These are phyloP conservation scores for Fraxinus platypoda DNA, from an alignment of 305 asterid species.

Conservation along the genomic window DNA sequence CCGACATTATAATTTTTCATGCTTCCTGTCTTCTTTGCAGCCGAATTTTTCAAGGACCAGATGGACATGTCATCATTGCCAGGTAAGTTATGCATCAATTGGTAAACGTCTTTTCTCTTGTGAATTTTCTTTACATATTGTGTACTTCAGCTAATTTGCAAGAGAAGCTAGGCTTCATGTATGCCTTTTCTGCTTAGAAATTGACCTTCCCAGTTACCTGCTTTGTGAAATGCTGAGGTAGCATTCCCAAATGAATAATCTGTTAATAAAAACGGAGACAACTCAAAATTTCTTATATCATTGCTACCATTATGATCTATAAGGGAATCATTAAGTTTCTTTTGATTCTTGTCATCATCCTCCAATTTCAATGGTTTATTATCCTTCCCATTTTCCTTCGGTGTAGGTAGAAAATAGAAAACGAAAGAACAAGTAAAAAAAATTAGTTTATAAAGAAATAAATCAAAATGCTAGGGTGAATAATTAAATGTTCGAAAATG, in stretches of 20 bases:
- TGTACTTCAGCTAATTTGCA: neutral
- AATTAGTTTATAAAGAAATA: neutral
- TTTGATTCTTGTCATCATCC: neutral
- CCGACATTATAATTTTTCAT: conserved; percentile 12
- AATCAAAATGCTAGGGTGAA: neutral
- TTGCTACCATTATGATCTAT: neutral
- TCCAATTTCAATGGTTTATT: neutral
- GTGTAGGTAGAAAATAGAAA: neutral
- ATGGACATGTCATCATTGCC: conserved; percentile 50
- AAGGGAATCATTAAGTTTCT: neutral
- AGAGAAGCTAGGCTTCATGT: neutral
- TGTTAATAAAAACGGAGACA: neutral
- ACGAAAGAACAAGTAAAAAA: neutral
- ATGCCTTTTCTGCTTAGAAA: neutral
- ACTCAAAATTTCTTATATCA: neutral
- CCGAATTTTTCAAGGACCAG: conserved; percentile 57
- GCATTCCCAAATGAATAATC: neutral
- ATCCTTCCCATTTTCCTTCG: neutral
- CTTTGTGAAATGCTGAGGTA: neutral
- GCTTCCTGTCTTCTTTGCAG: conserved; percentile 46
- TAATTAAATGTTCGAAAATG: neutral
- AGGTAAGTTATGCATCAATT: conserved; percentile 48
- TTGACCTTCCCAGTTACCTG: neutral
- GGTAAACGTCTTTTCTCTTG: neutral
- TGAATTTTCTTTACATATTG: conserved; percentile 1